Evolutionary conservation across 257 asterid genomes (phyloP).

Genomic region (Solanum pimpinellifolium): DNA sequence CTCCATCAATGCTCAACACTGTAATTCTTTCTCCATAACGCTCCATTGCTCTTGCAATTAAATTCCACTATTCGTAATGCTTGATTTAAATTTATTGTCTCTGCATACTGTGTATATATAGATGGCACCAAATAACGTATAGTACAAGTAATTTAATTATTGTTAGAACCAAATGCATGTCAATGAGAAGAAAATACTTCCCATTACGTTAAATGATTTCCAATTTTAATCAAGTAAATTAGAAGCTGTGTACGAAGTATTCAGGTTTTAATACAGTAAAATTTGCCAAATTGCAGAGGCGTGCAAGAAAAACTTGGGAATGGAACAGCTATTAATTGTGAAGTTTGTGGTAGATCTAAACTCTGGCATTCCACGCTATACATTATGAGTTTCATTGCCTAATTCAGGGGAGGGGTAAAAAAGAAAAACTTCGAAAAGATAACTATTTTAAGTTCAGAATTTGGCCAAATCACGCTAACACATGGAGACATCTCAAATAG

Average conservation of each 20-base stretch:
- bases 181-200: not conserved
- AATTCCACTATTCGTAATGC: not conserved
- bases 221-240: not conserved
- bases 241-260: not conserved
- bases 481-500: not conserved
- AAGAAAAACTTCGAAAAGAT: not conserved
- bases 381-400: not conserved
- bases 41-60: not conserved
- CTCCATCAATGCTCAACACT: conserved; percentile 44
- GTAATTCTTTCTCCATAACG: conserved; percentile 22
- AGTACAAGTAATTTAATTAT: not conserved
- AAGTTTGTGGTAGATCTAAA: not conserved
- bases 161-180: not conserved
- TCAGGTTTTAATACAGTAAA: not conserved
- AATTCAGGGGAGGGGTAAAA: not conserved
- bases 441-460: not conserved
- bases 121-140: not conserved
- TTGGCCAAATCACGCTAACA: not conserved
- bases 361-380: not conserved
- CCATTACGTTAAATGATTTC: not conserved
- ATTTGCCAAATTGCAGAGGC: not conserved
- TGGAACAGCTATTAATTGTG: not conserved
- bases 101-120: not conserved
- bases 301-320: not conserved
- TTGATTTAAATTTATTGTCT: not conserved